Percentiles rank a stretch among this genome's conserved stretches.
phyloP scores from a whole-genome alignment of 805 yeast species.

The Pichia cephalocereana region DNA sequence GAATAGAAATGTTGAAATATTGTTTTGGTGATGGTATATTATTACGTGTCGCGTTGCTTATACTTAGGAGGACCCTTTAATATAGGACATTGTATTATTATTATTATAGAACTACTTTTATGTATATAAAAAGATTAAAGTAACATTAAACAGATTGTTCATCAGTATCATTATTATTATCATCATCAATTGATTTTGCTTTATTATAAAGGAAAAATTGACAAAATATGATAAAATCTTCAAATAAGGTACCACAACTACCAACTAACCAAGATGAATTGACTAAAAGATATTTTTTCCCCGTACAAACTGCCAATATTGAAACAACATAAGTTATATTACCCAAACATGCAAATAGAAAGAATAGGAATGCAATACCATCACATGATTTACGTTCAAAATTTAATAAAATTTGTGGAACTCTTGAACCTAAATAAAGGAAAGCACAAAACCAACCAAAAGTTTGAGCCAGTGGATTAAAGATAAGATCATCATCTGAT shows the following conservation, averaged over 20 bases:
- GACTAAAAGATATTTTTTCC: constrained; percentile 60
- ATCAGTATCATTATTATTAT: constrained; percentile 11
- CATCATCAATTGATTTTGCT: constrained; percentile 12
- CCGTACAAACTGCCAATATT: constrained; percentile 66
- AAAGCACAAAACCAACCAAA: constrained; percentile 79
- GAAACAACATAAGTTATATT: constrained; percentile 85
- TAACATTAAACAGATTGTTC: too few relatives aligned
- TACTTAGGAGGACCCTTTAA: too few relatives aligned
- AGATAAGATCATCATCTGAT: constrained; percentile 36
- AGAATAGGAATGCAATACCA: constrained; percentile 88
- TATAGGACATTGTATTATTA: too few relatives aligned
- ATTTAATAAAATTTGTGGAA: constrained; percentile 87
- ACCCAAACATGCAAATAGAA: constrained; percentile 91
- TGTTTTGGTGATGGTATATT: background rate
- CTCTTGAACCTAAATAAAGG: constrained; percentile 74
- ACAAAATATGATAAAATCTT: constrained; percentile 76
- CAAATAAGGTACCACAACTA: constrained; percentile 71
- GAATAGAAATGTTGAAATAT: too few relatives aligned
- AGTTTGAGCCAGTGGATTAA: constrained; percentile 73
- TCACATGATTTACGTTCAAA: constrained; percentile 86
- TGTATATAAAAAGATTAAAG: too few relatives aligned
- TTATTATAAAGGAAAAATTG: constrained; percentile 74
- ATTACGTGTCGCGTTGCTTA: too few relatives aligned
- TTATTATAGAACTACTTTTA: too few relatives aligned
- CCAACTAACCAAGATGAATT: constrained; percentile 94